These are phyloP conservation scores for Orbilia oligospora DNA, from an alignment of 2,329 filamentous ascomycete species.

Conservation along the genomic window DNA sequence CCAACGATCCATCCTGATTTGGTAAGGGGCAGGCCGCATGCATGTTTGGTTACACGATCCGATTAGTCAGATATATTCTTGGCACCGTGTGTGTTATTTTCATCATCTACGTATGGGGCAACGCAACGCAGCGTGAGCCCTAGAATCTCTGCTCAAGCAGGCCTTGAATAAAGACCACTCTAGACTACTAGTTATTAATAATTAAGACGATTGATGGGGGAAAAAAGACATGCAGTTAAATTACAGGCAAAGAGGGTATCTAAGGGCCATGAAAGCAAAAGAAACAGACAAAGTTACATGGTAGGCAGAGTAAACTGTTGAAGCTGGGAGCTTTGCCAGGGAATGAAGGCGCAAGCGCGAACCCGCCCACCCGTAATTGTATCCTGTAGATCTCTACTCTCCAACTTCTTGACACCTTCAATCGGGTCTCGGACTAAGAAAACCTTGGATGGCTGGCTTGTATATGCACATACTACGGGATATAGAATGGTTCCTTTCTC, in stretches of 20 bases:
- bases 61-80: too few relatives aligned
- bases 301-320: constrained; percentile 5
- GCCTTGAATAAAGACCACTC: neutral
- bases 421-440: constrained; percentile 41
- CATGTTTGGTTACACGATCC: neutral
- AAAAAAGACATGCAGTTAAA: neutral
- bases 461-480: constrained; percentile 44
- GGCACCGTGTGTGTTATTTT: too few relatives aligned
- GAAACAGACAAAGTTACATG: neutral
- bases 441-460: constrained; percentile 44
- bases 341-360: constrained; percentile 45
- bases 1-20: neutral
- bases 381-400: constrained; percentile 35
- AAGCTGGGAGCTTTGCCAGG: constrained; percentile 21
- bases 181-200: neutral
- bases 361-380: constrained; percentile 44
- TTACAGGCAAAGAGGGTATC: neutral
- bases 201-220: neutral
- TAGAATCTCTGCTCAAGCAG: too few relatives aligned
- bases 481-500: constrained; percentile 36
- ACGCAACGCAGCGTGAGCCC: too few relatives aligned
- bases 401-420: constrained; percentile 38
- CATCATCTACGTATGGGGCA: too few relatives aligned
- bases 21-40: neutral
- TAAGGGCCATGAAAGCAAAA: neutral